Evolutionary conservation across 768 basidiomycete species (phyloP).

Genomic region (Serendipita indica): DNA sequence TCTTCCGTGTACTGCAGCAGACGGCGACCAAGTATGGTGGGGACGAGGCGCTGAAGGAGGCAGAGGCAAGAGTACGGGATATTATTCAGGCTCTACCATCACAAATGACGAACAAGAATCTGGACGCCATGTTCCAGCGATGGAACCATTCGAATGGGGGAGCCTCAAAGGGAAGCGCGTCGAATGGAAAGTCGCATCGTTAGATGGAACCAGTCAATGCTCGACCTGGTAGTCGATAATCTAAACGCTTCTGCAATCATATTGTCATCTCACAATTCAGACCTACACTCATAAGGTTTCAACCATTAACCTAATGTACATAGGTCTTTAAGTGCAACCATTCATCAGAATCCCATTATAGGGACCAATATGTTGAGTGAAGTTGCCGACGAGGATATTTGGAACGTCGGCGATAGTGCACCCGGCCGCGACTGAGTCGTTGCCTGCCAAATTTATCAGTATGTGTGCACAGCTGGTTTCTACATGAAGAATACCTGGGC

Average conservation of each 20-base stretch:
- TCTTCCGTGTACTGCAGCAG: conserved; percentile 51
- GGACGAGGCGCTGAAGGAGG: conserved; percentile 50
- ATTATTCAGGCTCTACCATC: conserved; percentile 81
- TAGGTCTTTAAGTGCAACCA: too few relatives aligned
- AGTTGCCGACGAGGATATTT: conserved; percentile 31
- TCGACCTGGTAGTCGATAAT: too few relatives aligned
- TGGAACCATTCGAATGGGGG: conserved; percentile 14
- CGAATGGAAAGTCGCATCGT: too few relatives aligned
- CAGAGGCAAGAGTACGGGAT: conserved; percentile 67
- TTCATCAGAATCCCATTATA: conserved; percentile 15
- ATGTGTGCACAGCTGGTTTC: too few relatives aligned
- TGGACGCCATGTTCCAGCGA: conserved; percentile 92
- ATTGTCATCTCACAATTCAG: too few relatives aligned
- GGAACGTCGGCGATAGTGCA: conserved; percentile 42
- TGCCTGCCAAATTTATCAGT: too few relatives aligned
- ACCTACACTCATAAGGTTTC: too few relatives aligned
- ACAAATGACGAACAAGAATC: conserved; percentile 73
- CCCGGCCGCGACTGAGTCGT: conserved; percentile 39
- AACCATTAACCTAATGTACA: too few relatives aligned
- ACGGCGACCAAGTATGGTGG: conserved; percentile 54
- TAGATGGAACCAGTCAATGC: too few relatives aligned
- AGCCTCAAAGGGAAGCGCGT: too few relatives aligned
- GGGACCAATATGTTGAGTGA: conserved; percentile 36
- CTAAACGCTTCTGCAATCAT: too few relatives aligned
- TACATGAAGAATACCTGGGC: conserved; percentile 34